Evolutionary conservation across 129 eudicot species (phyloP), one percentile per base, ranked within the genome.

Genomic region (carrot (Daucus carota)): DNA sequence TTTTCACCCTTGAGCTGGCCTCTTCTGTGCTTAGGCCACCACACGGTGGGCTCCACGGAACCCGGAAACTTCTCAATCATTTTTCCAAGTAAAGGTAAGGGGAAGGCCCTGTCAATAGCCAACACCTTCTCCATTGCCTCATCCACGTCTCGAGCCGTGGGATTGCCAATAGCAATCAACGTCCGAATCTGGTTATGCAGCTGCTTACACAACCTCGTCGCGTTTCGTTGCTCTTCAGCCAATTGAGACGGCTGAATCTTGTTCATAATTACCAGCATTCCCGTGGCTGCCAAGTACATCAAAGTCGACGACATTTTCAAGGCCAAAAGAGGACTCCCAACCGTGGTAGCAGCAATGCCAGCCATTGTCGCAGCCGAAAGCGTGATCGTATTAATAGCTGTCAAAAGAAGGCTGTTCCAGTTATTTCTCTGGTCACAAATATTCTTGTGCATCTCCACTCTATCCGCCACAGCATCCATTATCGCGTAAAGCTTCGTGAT

Each of bases 171-270:
- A 17, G 81, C 42, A 6, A 87, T 3, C 7, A 73, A 14, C 17
- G 83, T 85, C 48, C 67, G 71, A 26, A 85, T 76, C 26, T 80
- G 80, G 14, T 40, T 44, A 24, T 47, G 73, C 44, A 85, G 79
- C 47, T 78, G 79, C 69, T 85, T 73, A 75, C 82, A 79, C 78
- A 82, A 52, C 73, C 91, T 82, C 0, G 82, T 72, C 5, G 91
- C 86, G 48, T 84, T 84, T 26, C 91, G 52, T 50, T 87, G 91
- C 33, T 87, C 91, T 47, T 87, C 86, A 0, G 79, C 91, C 0
- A 87, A 78, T 52, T 87, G 91, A 14, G 88, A 87, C 1, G 91
- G 91, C 40, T 87, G 91, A 20, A 84, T 77, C 67, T 81, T 87
- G 70, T 87, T 87, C 83, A 87, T 75, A 0, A 87, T 77, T 12